Evolutionary conservation across 192 early-diverging fungal genomes (phyloP), one percentile per base, ranked within the genome.

Genomic region (Umbelopsis ramanniana): DNA sequence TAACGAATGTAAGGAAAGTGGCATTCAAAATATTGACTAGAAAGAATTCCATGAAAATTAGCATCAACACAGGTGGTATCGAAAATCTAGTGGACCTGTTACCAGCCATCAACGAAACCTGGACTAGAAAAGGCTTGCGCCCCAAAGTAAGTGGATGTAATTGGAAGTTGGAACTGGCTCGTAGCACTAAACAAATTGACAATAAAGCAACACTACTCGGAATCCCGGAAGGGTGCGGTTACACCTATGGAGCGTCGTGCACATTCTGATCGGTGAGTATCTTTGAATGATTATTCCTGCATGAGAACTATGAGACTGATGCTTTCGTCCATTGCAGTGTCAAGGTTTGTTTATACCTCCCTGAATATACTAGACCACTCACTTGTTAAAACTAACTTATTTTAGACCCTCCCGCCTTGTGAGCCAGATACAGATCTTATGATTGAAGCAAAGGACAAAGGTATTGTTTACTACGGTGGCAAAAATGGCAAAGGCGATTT

Each of bases 401-500:
- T 63, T 14, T 69, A 79, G 74, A 67, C 10, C 10, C 35, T 87
- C 15, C 85, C 85, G 38, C 81, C 84, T n/a, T 79, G 81, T 35
- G 72, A 57, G 12, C 71, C 71, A 6, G 78, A 83, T 67, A 74
- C 83, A 23, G 85, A 87, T 52, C 53, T 86, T 33, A 86, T 86
- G 85, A 83, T 86, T 24, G 85, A 87, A 71, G 85, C 85, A 37
- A 87, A 87, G 54, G 85, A 83, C 38, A 87, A 87, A 67, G 77
- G 77, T 74, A 55, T 0, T 43, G 8, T 43, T 43, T 43, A 12
- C 3, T 29, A 3, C 6, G 6, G 0, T 43, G 11, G 40, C 11
- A 11, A 43, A 43, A 2, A 43, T 7, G 40, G 8, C 40, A 43
- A 43, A 4, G 11, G 40, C 11, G 40, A 43, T 11, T 43, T 43